Percentiles rank a stretch among this genome's conserved stretches.
phyloP scores from a whole-genome alignment of 1,284 basidiomycete species.

The Peniophora sp. region DNA sequence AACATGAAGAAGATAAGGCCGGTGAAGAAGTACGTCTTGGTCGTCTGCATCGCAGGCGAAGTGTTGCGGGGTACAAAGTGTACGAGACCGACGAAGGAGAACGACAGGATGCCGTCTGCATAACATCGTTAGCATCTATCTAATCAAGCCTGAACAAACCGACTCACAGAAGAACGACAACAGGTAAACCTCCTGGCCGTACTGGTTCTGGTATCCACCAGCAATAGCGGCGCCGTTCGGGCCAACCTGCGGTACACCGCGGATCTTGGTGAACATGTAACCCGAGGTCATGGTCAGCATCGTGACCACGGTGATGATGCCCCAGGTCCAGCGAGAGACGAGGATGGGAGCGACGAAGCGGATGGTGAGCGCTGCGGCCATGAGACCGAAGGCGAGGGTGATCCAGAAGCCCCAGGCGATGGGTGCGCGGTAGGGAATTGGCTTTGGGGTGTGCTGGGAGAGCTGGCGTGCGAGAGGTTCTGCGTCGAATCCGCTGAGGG shows the following conservation, averaged over 20 bases:
- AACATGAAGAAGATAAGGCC: slow-evolving; percentile 80
- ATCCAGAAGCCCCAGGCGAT: slow-evolving; percentile 58
- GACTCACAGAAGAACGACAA: slow-evolving; percentile 73
- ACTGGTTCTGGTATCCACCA: slow-evolving; percentile 84
- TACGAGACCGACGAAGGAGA: slow-evolving; percentile 79
- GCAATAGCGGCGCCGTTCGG: slow-evolving; percentile 76
- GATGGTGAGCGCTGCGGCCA: slow-evolving; percentile 40
- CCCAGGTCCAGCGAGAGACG: slow-evolving; percentile 78
- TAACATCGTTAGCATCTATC: background rate
- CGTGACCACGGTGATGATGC: slow-evolving; percentile 49
- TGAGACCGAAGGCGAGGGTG: slow-evolving; percentile 31
- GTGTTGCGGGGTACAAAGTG: slow-evolving; percentile 76
- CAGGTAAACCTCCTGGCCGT: slow-evolving; percentile 89
- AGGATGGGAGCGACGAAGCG: slow-evolving; percentile 65
- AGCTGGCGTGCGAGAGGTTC: slow-evolving; percentile 71
- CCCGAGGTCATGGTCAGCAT: slow-evolving; percentile 84
- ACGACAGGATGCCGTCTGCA: slow-evolving; percentile 77
- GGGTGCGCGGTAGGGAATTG: slow-evolving; percentile 69
- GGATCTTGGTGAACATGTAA: slow-evolving; percentile 96
- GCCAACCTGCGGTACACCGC: slow-evolving; percentile 69
- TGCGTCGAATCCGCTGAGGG: slow-evolving; percentile 70
- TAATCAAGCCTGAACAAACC: background rate
- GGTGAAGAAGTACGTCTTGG: slow-evolving; percentile 88
- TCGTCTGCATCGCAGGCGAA: slow-evolving; percentile 70
- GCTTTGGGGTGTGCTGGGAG: slow-evolving; percentile 61